These are phyloP conservation scores for Spinellus fusiger DNA, from an alignment of 192 early-diverging fungal species.

Conservation along the genomic window DNA sequence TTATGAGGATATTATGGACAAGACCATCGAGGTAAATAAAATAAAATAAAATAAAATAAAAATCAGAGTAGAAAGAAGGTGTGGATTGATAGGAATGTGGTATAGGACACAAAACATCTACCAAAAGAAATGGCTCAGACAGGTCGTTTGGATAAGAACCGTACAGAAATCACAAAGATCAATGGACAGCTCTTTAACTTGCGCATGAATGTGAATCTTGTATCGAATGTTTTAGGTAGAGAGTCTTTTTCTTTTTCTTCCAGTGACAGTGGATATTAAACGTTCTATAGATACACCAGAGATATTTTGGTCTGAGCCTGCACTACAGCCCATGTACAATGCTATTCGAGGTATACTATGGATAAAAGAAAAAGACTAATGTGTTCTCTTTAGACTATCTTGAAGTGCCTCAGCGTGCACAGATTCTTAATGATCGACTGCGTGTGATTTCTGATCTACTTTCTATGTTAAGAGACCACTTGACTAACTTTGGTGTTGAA, in stretches of 20 bases:
- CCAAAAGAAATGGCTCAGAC: slow-evolving; percentile 53
- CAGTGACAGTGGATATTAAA: neutral
- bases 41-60: neutral
- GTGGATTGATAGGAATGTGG: neutral
- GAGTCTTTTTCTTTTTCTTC: too few relatives aligned
- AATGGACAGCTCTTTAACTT: slow-evolving; percentile 62
- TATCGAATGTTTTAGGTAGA: slow-evolving; percentile 75
- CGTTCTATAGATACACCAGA: slow-evolving; percentile 57
- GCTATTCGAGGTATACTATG: slow-evolving; percentile 55
- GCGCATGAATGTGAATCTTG: slow-evolving; percentile 77
- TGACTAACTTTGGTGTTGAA: slow-evolving; percentile 48
- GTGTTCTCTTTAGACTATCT: slow-evolving; percentile 46
- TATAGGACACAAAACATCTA: slow-evolving; percentile 48
- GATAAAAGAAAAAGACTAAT: neutral
- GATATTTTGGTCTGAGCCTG: slow-evolving; percentile 79
- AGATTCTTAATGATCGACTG: slow-evolving; percentile 53
- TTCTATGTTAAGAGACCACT: slow-evolving; percentile 56
- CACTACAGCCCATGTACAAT: slow-evolving; percentile 69
- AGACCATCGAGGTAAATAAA: slow-evolving; percentile 46
- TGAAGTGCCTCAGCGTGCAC: slow-evolving; percentile 57
- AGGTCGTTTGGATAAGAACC: slow-evolving; percentile 42
- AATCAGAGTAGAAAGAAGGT: neutral
- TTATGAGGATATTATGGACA: slow-evolving; percentile 57
- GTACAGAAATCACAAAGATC: slow-evolving; percentile 49
- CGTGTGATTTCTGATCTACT: slow-evolving; percentile 53